phyloP scores from a whole-genome alignment of 208 protist species.

The Trypanosomatidae sp. region DNA sequence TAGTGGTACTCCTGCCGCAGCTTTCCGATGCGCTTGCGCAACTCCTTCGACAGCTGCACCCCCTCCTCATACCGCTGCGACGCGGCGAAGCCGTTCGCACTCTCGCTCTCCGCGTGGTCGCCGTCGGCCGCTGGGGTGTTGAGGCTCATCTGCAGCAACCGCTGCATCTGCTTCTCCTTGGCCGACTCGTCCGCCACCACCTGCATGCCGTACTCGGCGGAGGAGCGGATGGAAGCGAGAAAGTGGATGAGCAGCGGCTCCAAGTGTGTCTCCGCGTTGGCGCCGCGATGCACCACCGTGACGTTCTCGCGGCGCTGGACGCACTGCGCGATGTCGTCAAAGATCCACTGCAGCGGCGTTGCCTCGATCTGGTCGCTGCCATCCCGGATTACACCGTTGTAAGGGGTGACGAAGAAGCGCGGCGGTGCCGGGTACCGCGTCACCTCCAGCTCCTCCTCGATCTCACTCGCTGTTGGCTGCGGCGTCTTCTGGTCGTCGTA shows the following conservation, averaged over 20 bases:
- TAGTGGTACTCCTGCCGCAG: constrained; percentile 51
- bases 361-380: constrained; percentile 28
- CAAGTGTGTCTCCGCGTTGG: constrained; percentile 51
- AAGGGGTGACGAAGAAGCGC: constrained; percentile 69
- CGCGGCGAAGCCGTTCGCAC: constrained; percentile 13
- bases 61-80: constrained; percentile 9
- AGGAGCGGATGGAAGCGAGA: constrained; percentile 50
- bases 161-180: constrained; percentile 91
- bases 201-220: constrained; percentile 87
- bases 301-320: constrained; percentile 79
- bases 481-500: constrained; percentile 17
- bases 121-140: constrained; percentile 18
- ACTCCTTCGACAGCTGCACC: constrained; percentile 48
- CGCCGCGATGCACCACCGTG: constrained; percentile 81
- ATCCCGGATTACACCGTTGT: constrained; percentile 55
- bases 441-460: constrained; percentile 16
- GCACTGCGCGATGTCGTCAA: constrained; percentile 54
- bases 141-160: constrained; percentile 78
- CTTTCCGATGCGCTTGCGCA: constrained; percentile 40
- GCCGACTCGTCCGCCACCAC: constrained; percentile 87
- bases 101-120: constrained; percentile 15
- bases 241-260: constrained; percentile 60
- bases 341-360: constrained; percentile 43
- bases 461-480: constrained; percentile 18
- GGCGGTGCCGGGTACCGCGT: constrained; percentile 25